A percentile compares a stretch with the other conserved stretches of the same genome.
phyloP scores from a whole-genome alignment of 441 rosid species.

The Francoa sonchifolia region DNA sequence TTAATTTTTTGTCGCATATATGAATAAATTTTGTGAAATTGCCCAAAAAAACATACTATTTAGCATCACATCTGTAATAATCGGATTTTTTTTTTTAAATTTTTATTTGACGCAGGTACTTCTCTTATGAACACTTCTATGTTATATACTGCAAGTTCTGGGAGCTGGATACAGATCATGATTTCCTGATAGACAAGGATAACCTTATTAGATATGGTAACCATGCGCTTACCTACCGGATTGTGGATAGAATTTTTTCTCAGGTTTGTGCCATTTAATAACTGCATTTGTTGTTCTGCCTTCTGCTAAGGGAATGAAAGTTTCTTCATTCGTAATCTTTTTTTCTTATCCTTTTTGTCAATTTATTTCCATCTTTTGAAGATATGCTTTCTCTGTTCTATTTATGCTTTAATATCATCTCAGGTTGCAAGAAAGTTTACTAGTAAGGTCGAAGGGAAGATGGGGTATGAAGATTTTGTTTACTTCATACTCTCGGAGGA shows the following conservation, averaged over 20 bases:
- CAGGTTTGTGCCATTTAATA: slow-evolving; percentile 47
- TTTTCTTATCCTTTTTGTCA: neutral
- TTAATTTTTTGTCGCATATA: slow-evolving; percentile 1
- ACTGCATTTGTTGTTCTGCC: slow-evolving; percentile 4
- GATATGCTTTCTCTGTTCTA: slow-evolving; percentile 6
- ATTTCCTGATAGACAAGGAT: slow-evolving; percentile 93
- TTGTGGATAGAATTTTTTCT: slow-evolving; percentile 92
- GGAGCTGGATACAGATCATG: slow-evolving; percentile 97
- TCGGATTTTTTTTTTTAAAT: neutral
- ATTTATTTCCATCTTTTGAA: slow-evolving; percentile 1
- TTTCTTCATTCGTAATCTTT: no score
- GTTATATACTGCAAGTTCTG: slow-evolving; percentile 99
- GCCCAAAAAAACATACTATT: slow-evolving; percentile 4
- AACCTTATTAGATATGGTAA: slow-evolving; percentile 96
- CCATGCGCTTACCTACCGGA: slow-evolving; percentile 95
- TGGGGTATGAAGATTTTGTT: slow-evolving; percentile 99
- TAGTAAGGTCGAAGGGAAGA: slow-evolving; percentile 82
- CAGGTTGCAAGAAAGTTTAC: slow-evolving; percentile 89
- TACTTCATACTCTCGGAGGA: slow-evolving; percentile 95
- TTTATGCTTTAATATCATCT: slow-evolving; percentile 14
- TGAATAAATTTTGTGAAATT: neutral
- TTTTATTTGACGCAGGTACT: slow-evolving; percentile 42
- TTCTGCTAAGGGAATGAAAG: slow-evolving; percentile 2
- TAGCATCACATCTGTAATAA: neutral
- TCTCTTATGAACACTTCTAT: slow-evolving; percentile 95